Evolutionary conservation across 495 filamentous ascomycete species (phyloP).

Genomic region (Aeminium ludgeri): DNA sequence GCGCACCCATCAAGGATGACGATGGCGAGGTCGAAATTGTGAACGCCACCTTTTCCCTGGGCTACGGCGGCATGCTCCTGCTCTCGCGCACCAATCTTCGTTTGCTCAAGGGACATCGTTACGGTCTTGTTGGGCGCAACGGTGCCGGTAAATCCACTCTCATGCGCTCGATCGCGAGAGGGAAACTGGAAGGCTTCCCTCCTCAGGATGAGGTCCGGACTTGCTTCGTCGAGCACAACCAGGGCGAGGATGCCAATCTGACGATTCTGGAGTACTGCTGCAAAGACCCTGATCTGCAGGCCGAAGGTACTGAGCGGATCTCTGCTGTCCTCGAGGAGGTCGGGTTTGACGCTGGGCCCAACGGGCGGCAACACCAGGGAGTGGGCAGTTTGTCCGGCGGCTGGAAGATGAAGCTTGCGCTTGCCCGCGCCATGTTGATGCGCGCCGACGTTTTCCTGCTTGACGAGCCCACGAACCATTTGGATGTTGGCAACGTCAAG

Average conservation of each 20-base stretch:
- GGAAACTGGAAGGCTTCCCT: constrained; percentile 95
- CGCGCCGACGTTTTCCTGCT: constrained; percentile 87
- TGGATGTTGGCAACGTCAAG: constrained; percentile 89
- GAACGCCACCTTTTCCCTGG: constrained; percentile 93
- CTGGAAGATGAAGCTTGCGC: constrained; percentile 99
- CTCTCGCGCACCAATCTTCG: constrained; percentile 91
- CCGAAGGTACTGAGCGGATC: constrained; percentile 63
- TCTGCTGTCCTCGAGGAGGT: constrained; percentile 71
- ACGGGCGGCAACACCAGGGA: constrained; percentile 68
- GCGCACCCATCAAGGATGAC: constrained; percentile 67
- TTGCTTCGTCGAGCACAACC: constrained; percentile 98
- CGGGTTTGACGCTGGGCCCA: constrained; percentile 78
- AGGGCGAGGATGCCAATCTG: constrained; percentile 89
- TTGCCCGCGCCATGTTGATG: constrained; percentile 92
- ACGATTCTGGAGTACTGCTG: constrained; percentile 82
- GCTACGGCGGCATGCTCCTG: constrained; percentile 95
- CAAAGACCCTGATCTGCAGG: constrained; percentile 64
- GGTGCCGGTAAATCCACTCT: constrained; percentile 96
- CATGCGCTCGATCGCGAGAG: constrained; percentile 88
- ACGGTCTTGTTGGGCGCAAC: constrained; percentile 91
- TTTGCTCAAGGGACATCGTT: constrained; percentile 87
- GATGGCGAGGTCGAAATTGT: constrained; percentile 86
- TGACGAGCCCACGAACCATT: constrained; percentile 97
- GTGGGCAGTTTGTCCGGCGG: constrained; percentile 95
- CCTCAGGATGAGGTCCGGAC: constrained; percentile 77